Evolutionary conservation across 2,329 filamentous ascomycete species (phyloP), one percentile per base, ranked within the genome.

Genomic region (Chalaropsis thielavioides): DNA sequence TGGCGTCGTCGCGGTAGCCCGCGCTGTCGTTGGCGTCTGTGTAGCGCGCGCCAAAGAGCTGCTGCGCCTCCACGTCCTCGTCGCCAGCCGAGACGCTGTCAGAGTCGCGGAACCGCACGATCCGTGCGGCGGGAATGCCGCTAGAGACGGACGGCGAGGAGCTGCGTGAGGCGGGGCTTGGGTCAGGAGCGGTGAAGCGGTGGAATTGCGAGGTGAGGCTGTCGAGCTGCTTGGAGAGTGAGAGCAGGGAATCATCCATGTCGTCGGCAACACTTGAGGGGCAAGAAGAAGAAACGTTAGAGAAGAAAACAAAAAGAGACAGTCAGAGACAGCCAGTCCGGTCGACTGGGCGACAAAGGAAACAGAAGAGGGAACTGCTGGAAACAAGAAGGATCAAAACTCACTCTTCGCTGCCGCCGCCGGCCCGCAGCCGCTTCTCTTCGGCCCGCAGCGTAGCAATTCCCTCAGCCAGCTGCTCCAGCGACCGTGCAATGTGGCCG

Each of bases 401-500:
- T 69, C 76, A 88, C 85, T 78, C 75, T 71, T 85, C 83, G 70
- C 89, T 84, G 67, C 81, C 83, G 0, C 80, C 78, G 66, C 80
- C 78, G 66, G 86, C 83, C 69, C 84, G 79, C 67, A 90, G 78
- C 49, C 86, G 82, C 68, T 79, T 77, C 72, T 82, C 79, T 72
- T 90, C 85, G 64, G 79, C 76, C 70, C 87, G 82, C 60, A 95
- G 78, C 7, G 81, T 78, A 64, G 86, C 83, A 66, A 99, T 81
- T 27, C 92, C 92, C 69, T 91, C 86, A 65, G 86, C 83, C 69
- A 99, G 83, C 68, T 92, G 90, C 67, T 95, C 90, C 62, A 99
- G 79, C 2, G 92, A 96, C 63, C 90, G 84, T 17, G 89, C 88
- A 70, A 97, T 92, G 74, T 95, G 89, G 49, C 88, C 87, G 76